These are phyloP conservation scores for Fimicolochytrium jonesii DNA, from an alignment of 192 early-diverging fungal species.

Conservation along the genomic window DNA sequence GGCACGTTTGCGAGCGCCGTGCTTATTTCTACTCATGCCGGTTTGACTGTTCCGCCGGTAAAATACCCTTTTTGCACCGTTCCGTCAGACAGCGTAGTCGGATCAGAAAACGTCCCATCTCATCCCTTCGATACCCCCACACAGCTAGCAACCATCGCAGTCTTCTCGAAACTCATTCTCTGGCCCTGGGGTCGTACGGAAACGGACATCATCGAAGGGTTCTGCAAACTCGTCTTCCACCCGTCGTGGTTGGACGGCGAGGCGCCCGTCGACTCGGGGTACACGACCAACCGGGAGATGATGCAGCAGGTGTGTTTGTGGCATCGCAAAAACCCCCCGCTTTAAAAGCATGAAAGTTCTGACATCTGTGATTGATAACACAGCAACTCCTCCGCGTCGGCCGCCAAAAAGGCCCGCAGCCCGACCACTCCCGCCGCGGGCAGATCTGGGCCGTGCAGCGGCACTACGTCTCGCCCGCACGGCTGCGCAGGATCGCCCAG, in stretches of 20 bases:
- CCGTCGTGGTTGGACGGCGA: slow-evolving; percentile 31
- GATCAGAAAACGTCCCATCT: no score
- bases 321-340: no score
- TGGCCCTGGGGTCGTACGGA: not conserved
- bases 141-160: not conserved
- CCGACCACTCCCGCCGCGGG: slow-evolving; percentile 21
- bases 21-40: slow-evolving; percentile 58
- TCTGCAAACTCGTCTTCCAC: not conserved
- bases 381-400: no score
- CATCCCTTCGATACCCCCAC: no score
- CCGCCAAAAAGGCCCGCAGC: slow-evolving; percentile 31
- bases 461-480: slow-evolving; percentile 30
- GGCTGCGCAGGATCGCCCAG: slow-evolving; percentile 25
- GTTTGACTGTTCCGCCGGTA: slow-evolving; percentile 38
- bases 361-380: no score
- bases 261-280: slow-evolving; percentile 11
- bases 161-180: not conserved
- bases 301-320: slow-evolving; percentile 29
- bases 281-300: slow-evolving; percentile 29
- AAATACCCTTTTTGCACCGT: no score
- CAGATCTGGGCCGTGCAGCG: slow-evolving; percentile 29
- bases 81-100: no score
- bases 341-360: no score
- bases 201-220: not conserved
- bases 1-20: slow-evolving; percentile 50